These are phyloP conservation scores for Salicornia ramosissima DNA, from an alignment of 148 eudicot species.

Conservation along the genomic window DNA sequence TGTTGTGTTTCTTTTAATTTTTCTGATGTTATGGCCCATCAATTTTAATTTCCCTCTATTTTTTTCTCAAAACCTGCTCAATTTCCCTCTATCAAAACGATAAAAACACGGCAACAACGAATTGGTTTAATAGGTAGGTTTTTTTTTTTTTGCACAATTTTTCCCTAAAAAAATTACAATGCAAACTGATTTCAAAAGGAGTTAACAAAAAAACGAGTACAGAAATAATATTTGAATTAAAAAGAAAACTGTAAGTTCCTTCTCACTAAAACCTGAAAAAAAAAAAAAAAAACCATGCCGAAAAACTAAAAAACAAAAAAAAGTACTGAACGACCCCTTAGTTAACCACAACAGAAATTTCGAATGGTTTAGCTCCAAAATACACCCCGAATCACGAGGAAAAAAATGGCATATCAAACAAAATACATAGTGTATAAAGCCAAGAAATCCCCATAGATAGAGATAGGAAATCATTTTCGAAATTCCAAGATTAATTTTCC, in stretches of 20 bases:
- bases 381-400: neutral
- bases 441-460: neutral
- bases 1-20: no score
- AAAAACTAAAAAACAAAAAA: no score
- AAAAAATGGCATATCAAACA: neutral
- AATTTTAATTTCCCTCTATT: no score
- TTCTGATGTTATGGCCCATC: no score
- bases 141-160: no score
- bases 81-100: no score
- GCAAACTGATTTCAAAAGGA: neutral
- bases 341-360: constrained; percentile 11
- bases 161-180: neutral
- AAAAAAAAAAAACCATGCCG: constrained; percentile 4
- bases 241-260: constrained; percentile 12
- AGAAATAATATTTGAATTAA: neutral
- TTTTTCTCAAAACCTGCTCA: no score
- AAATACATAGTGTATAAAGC: neutral
- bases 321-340: no score
- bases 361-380: constrained; percentile 7
- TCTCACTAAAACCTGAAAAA: constrained; percentile 31
- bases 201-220: neutral
- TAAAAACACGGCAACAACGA: no score
- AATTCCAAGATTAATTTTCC: neutral
- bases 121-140: no score
- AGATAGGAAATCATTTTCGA: no score